Conservation (phyloP, 192 early-diverging fungal species). For the Geranomyces variabilis region DNA sequence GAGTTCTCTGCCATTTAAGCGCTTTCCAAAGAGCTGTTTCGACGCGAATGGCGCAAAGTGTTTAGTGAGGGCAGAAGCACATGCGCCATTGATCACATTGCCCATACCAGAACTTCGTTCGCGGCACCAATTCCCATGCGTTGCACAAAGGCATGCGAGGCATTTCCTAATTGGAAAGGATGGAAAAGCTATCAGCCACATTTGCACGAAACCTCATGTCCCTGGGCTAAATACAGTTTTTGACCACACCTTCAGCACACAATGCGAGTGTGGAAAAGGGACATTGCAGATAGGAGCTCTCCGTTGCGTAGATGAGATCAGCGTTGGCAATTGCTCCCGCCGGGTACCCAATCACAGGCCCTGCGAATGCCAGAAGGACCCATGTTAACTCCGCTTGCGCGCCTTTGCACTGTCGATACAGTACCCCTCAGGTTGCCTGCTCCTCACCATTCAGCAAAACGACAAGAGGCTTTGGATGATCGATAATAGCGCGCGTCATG, state of each 20-base stretch:
- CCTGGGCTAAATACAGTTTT: too few relatives aligned
- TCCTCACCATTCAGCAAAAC: slow-evolving; percentile 31
- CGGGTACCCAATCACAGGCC: slow-evolving; percentile 35
- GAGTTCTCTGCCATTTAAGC: slow-evolving; percentile 25
- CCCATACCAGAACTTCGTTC: slow-evolving; percentile 22
- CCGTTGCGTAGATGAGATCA: slow-evolving; percentile 38
- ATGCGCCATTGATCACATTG: too few relatives aligned
- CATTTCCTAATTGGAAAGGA: background rate
- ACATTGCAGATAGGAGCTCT: slow-evolving; percentile 32
- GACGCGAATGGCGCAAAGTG: background rate
- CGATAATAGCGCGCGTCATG: slow-evolving; percentile 27
- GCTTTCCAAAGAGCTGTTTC: slow-evolving; percentile 30
- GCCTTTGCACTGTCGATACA: too few relatives aligned
- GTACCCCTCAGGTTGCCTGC: background rate
- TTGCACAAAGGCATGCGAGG: slow-evolving; percentile 29
- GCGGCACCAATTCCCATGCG: slow-evolving; percentile 26
- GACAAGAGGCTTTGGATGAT: slow-evolving; percentile 32
- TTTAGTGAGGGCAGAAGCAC: too few relatives aligned
- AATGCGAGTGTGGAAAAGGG: slow-evolving; percentile 37
- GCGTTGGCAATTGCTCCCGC: slow-evolving; percentile 33
- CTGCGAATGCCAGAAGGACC: background rate
- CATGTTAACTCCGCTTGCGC: background rate
- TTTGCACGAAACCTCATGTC: background rate
- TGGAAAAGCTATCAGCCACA: too few relatives aligned
- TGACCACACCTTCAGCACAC: slow-evolving; percentile 38